Evolutionary conservation across 768 basidiomycete species (phyloP).

Genomic region (Suillus fuscotomentosus): DNA sequence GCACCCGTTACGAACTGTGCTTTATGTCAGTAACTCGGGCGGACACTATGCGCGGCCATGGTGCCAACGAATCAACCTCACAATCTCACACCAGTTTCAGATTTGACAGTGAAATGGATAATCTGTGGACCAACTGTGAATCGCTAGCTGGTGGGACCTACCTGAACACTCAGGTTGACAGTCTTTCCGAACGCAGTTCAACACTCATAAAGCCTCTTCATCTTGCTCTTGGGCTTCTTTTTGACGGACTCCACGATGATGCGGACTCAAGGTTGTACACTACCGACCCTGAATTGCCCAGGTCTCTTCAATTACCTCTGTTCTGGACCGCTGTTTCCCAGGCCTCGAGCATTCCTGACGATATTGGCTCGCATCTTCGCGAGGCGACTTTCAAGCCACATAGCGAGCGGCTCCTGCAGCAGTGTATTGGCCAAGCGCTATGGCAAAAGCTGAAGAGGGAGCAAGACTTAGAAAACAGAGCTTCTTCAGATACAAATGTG

Average conservation of each 20-base stretch:
- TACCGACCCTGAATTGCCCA: neutral
- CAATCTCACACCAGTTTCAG: neutral
- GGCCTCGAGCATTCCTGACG: neutral
- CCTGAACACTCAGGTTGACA: neutral
- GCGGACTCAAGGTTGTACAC: neutral
- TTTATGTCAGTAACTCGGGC: neutral
- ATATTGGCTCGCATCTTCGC: neutral
- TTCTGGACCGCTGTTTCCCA: constrained; percentile 10
- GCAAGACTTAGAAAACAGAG: neutral
- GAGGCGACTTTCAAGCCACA: neutral
- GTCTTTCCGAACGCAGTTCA: neutral
- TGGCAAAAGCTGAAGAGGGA: constrained; percentile 2
- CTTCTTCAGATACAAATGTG: constrained; percentile 1
- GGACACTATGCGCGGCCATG: neutral
- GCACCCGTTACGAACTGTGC: neutral
- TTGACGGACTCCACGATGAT: neutral
- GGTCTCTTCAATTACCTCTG: constrained; percentile 7
- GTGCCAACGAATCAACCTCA: neutral
- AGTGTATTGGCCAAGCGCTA: constrained; percentile 5
- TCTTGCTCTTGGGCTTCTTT: constrained; percentile 9
- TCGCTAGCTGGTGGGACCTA: neutral
- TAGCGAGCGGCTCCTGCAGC: neutral
- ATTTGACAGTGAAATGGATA: constrained; percentile 9
- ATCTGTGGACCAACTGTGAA: constrained; percentile 6
- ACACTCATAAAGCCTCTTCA: constrained; percentile 6